Percentiles rank a stretch among this genome's conserved stretches.
These are phyloP conservation scores for Trichophyton verrucosum DNA, from an alignment of 2,329 filamentous ascomycete genomes.

Conservation along the genomic window DNA sequence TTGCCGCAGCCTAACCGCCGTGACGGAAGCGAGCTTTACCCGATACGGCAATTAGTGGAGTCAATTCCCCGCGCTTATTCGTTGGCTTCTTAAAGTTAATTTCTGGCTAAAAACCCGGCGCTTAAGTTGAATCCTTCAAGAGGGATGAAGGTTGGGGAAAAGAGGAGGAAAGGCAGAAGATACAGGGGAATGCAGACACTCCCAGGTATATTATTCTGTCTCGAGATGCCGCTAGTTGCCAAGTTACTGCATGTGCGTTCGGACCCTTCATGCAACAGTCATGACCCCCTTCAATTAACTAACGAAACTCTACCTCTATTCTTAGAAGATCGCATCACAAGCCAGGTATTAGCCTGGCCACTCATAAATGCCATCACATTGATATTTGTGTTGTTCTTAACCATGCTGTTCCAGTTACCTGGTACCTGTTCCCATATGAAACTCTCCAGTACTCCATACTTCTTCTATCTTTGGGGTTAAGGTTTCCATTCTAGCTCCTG, in stretches of 20 bases:
- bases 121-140: constrained; percentile 2
- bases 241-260: neutral
- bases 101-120: neutral
- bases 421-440: neutral
- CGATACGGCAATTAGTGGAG: neutral
- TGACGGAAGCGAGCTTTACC: neutral
- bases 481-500: neutral
- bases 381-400: neutral
- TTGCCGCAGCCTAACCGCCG: neutral
- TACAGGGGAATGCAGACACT: neutral
- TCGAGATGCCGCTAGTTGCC: neutral
- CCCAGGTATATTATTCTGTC: neutral
- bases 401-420: neutral
- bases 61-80: neutral
- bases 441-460: neutral
- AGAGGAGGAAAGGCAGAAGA: neutral
- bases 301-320: neutral
- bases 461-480: neutral
- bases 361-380: neutral
- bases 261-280: neutral
- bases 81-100: neutral
- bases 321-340: neutral
- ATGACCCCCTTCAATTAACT: neutral
- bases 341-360: neutral
- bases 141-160: neutral